Conservation (phyloP, 768 basidiomycete genomes). For the Naganishia vishniacii region DNA sequence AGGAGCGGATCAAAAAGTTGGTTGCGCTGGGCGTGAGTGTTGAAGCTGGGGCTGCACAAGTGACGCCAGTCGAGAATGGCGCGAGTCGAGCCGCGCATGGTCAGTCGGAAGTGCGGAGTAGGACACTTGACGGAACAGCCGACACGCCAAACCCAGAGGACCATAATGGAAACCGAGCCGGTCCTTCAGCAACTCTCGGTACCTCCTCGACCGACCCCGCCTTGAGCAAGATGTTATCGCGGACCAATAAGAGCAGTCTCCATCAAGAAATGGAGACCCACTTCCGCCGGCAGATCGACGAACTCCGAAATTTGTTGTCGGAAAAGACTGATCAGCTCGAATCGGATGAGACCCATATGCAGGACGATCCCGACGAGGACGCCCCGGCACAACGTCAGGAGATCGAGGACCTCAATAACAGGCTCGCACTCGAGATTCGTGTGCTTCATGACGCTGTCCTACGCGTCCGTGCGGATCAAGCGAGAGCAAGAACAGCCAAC, state of each 20-base stretch:
- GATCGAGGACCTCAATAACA: background rate
- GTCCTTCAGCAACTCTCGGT: too few relatives aligned
- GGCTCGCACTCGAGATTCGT: background rate
- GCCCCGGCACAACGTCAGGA: background rate
- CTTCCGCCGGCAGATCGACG: constrained; percentile 4
- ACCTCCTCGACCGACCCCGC: background rate
- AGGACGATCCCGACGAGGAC: background rate
- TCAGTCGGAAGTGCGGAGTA: too few relatives aligned
- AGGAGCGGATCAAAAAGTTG: constrained; percentile 30
- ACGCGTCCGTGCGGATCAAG: constrained; percentile 1
- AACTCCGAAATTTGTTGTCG: background rate
- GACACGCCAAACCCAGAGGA: too few relatives aligned
- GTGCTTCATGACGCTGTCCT: constrained; percentile 4
- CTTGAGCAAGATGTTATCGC: background rate
- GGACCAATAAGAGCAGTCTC: constrained; percentile 10
- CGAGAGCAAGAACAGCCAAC: background rate
- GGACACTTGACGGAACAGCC: too few relatives aligned
- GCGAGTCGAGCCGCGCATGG: background rate
- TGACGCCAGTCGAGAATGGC: background rate
- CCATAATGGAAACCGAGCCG: too few relatives aligned
- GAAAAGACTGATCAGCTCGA: background rate
- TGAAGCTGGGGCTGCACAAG: background rate
- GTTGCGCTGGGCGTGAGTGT: constrained; percentile 22
- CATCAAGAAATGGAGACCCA: constrained; percentile 16
- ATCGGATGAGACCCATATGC: background rate